Conservation (phyloP, 306 rosid genomes). For the Lablab purpureus region DNA sequence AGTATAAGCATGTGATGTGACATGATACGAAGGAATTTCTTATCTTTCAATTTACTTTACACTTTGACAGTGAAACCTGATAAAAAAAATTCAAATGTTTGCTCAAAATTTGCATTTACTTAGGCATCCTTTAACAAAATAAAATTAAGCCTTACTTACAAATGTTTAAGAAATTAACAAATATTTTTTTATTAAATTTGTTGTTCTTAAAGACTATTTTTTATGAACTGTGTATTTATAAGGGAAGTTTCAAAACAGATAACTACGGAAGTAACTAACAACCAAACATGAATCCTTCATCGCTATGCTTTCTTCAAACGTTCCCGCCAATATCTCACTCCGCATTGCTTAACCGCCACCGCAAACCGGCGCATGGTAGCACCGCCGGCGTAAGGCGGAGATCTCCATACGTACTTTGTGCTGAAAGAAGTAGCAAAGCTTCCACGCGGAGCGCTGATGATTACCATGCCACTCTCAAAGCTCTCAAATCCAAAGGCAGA, state of each 20-base stretch:
- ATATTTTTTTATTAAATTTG: too few species aligned
- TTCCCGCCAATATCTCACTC: slow-evolving; percentile 64
- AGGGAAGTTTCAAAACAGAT: slow-evolving; percentile 6
- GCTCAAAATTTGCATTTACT: neutral
- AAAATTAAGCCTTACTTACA: neutral
- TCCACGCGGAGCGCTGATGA: slow-evolving; percentile 59
- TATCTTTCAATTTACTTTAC: too few species aligned
- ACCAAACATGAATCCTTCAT: slow-evolving; percentile 50
- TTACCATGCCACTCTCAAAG: slow-evolving; percentile 74
- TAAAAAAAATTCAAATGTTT: too few species aligned
- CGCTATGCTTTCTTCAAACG: slow-evolving; percentile 50
- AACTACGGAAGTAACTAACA: slow-evolving; percentile 38
- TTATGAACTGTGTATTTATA: too few species aligned
- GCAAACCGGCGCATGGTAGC: slow-evolving; percentile 38
- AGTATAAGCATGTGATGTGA: too few species aligned
- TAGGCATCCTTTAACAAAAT: too few species aligned
- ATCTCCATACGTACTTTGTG: slow-evolving; percentile 44
- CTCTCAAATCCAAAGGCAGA: slow-evolving; percentile 92
- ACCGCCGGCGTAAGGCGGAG: slow-evolving; percentile 30
- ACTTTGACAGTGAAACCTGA: too few species aligned
- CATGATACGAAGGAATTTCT: too few species aligned
- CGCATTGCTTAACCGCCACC: slow-evolving; percentile 9
- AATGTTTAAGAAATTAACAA: neutral
- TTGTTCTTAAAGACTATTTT: too few species aligned
- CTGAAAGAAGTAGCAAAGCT: slow-evolving; percentile 39